Percentiles rank a stretch among this genome's conserved stretches.
Conservation (phyloP, 805 yeast genomes). For the Saccharomycopsis oosterbeekiorum region DNA sequence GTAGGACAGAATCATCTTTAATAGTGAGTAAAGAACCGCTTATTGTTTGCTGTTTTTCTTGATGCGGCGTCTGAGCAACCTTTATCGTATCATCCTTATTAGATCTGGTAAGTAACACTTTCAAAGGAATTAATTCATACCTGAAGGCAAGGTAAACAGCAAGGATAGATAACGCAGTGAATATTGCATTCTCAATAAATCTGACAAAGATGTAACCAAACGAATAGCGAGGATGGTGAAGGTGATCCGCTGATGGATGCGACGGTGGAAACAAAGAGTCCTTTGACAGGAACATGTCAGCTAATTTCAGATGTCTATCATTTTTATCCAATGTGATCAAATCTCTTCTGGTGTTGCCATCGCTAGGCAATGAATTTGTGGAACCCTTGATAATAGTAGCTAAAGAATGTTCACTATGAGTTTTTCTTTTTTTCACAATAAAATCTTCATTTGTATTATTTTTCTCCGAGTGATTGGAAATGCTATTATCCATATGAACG, state of each 20-base stretch:
- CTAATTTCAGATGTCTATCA: background rate
- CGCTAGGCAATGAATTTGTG: background rate
- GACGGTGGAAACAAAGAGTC: background rate
- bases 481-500: slow-evolving; percentile 32
- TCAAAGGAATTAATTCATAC: slow-evolving; percentile 29
- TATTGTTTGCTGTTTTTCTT: background rate
- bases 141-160: slow-evolving; percentile 31
- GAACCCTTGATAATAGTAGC: background rate
- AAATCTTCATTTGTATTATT: background rate
- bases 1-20: background rate
- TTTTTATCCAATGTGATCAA: background rate
- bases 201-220: slow-evolving; percentile 23
- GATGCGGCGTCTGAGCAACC: background rate
- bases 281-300: background rate
- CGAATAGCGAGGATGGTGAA: slow-evolving; percentile 1
- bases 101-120: background rate
- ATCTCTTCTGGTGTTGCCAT: background rate
- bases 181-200: slow-evolving; percentile 41
- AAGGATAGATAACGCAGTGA: slow-evolving; percentile 30
- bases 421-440: background rate
- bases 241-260: too few species aligned
- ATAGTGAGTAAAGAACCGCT: background rate
- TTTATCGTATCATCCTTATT: background rate
- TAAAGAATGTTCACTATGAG: background rate
- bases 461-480: background rate